These are phyloP conservation scores for Penicillium sumatraense DNA, from an alignment of 2,329 filamentous ascomycete genomes.

Conservation along the genomic window DNA sequence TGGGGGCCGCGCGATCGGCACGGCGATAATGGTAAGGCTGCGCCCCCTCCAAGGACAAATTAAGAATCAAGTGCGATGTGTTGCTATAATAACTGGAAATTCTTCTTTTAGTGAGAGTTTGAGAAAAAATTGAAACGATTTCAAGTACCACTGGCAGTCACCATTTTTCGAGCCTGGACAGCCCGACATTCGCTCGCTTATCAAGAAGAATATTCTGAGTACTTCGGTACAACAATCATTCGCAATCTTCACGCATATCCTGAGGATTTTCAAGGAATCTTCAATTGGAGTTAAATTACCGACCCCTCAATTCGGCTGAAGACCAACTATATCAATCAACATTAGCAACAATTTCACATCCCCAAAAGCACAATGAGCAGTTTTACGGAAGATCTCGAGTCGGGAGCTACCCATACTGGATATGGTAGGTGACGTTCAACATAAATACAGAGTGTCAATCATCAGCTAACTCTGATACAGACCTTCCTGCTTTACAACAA, in stretches of 20 bases:
- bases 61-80: neutral
- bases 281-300: no score
- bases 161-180: no score
- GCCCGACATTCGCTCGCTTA: no score
- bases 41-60: neutral
- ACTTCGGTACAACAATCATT: no score
- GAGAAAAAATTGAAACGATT: no score
- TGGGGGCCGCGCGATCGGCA: neutral
- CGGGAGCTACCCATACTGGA: neutral
- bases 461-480: neutral
- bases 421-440: neutral
- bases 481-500: neutral
- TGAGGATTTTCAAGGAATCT: no score
- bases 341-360: neutral
- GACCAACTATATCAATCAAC: no score
- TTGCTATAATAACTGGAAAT: neutral
- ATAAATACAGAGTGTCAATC: neutral
- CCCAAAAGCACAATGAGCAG: neutral
- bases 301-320: no score
- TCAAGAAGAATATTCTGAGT: no score
- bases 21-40: slow-evolving; percentile 1
- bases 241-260: no score
- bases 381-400: neutral
- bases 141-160: no score
- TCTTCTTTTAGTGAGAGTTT: no score